These are phyloP conservation scores for Corylus heterophylla DNA, from an alignment of 306 rosid species.

Conservation along the genomic window DNA sequence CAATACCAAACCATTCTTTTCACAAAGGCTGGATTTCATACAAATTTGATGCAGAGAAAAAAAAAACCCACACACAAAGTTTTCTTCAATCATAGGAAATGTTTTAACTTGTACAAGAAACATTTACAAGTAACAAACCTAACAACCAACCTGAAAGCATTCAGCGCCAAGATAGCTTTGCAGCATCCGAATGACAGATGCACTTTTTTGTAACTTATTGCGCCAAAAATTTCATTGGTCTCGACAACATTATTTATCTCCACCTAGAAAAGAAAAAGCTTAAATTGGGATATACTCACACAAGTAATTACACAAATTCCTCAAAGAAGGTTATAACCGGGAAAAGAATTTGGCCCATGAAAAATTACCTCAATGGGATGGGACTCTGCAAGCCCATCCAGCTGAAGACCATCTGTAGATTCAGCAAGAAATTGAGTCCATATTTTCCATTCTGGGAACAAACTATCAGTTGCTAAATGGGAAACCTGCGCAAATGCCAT, in stretches of 20 bases:
- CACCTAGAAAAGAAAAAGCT: constrained; percentile 58
- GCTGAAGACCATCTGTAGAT: constrained; percentile 67
- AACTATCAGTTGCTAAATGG: constrained; percentile 80
- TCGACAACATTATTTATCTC: constrained; percentile 87
- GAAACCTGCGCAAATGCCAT: constrained; percentile 60
- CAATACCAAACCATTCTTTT: too few relatives aligned
- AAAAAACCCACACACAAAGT: not conserved
- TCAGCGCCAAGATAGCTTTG: constrained; percentile 95
- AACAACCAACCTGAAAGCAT: constrained; percentile 75
- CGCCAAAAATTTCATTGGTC: constrained; percentile 93
- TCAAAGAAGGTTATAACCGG: constrained; percentile 6
- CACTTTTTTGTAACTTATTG: constrained; percentile 89
- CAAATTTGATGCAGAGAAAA: too few relatives aligned
- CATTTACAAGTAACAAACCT: constrained; percentile 10
- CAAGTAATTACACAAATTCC: constrained; percentile 11
- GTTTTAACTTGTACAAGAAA: not conserved
- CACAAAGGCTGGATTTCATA: too few relatives aligned
- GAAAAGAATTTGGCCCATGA: constrained; percentile 5
- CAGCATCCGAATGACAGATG: constrained; percentile 91
- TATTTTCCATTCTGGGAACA: constrained; percentile 92
- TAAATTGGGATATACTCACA: constrained; percentile 6
- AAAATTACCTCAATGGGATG: constrained; percentile 89
- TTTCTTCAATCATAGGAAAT: not conserved
- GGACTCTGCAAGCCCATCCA: constrained; percentile 92
- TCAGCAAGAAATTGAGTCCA: constrained; percentile 95